Percentiles rank a stretch among this genome's conserved stretches.
These are phyloP conservation scores for Xylaria grammica DNA, from an alignment of 495 filamentous ascomycete genomes.

Conservation along the genomic window DNA sequence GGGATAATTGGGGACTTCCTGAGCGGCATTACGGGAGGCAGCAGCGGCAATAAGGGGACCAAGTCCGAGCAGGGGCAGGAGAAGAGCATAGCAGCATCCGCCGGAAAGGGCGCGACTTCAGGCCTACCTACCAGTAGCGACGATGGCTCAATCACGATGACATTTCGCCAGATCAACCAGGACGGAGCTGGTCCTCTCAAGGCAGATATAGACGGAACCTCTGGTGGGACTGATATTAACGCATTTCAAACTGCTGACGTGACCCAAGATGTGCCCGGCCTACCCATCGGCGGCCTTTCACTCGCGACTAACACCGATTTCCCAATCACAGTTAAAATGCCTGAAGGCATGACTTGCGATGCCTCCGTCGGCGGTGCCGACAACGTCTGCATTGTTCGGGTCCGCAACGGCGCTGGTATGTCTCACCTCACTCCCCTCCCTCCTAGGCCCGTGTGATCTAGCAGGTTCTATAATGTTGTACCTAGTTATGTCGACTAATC, in stretches of 20 bases:
- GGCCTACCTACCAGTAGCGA: slow-evolving; percentile 60
- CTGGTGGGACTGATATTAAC: slow-evolving; percentile 56
- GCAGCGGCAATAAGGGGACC: slow-evolving; percentile 34
- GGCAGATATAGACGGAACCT: slow-evolving; percentile 58
- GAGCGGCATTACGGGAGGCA: slow-evolving; percentile 25
- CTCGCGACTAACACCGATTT: slow-evolving; percentile 58
- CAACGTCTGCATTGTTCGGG: slow-evolving; percentile 63
- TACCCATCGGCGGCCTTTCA: slow-evolving; percentile 55
- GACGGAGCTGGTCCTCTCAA: slow-evolving; percentile 57
- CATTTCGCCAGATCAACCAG: slow-evolving; percentile 58
- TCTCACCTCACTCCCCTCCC: too few species aligned
- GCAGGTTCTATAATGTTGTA: too few species aligned
- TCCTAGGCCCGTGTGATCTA: too few species aligned
- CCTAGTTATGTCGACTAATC: too few species aligned
- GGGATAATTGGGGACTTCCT: slow-evolving; percentile 26
- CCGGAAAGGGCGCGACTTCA: slow-evolving; percentile 44
- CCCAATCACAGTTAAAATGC: slow-evolving; percentile 62
- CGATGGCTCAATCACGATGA: slow-evolving; percentile 62
- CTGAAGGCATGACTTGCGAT: slow-evolving; percentile 64
- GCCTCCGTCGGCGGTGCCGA: slow-evolving; percentile 55
- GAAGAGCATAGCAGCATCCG: slow-evolving; percentile 47
- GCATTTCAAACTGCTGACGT: slow-evolving; percentile 62
- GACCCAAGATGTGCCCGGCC: slow-evolving; percentile 62
- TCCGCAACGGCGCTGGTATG: slow-evolving; percentile 62
- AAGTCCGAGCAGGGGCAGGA: slow-evolving; percentile 46